Conservation (phyloP, 2,329 filamentous ascomycete genomes). For the Xylaria sp. region DNA sequence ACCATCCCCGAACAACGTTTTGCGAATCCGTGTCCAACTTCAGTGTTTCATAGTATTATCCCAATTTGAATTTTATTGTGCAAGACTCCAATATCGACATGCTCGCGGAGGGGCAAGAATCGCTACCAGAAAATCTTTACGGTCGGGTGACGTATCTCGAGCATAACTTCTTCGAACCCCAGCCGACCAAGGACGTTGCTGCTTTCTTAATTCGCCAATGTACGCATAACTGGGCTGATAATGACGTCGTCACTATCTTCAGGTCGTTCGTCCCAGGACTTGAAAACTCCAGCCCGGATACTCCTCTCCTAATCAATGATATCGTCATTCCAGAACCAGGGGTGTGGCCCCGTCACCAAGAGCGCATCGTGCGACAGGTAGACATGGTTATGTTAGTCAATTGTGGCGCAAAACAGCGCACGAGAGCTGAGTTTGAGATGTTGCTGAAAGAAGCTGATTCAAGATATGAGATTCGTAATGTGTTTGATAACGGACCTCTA, state of each 20-base stretch:
- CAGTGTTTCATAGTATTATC: background rate
- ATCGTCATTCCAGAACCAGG: background rate
- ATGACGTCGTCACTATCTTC: constrained; percentile 18
- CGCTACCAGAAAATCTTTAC: constrained; percentile 17
- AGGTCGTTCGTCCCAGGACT: constrained; percentile 9
- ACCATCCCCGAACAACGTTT: too few relatives aligned
- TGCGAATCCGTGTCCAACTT: background rate
- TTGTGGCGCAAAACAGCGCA: background rate
- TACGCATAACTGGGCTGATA: constrained; percentile 24
- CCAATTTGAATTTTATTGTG: constrained; percentile 30
- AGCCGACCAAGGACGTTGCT: constrained; percentile 25
- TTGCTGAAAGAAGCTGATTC: background rate
- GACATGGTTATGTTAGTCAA: constrained; percentile 5
- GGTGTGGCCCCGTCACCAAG: background rate
- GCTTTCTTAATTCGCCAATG: constrained; percentile 37
- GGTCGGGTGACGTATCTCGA: constrained; percentile 30
- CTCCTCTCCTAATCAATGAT: constrained; percentile 19
- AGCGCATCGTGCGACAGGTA: background rate
- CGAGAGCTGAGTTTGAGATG: background rate
- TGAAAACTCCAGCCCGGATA: background rate
- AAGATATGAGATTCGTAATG: background rate
- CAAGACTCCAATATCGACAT: constrained; percentile 32
- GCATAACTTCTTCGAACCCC: constrained; percentile 37
- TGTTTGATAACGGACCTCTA: background rate
- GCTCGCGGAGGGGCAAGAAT: constrained; percentile 26